A percentile compares a stretch with the other conserved stretches of the same genome.
These are phyloP conservation scores for Didymella glomerata DNA, from an alignment of 2,329 filamentous ascomycete species.

Conservation along the genomic window DNA sequence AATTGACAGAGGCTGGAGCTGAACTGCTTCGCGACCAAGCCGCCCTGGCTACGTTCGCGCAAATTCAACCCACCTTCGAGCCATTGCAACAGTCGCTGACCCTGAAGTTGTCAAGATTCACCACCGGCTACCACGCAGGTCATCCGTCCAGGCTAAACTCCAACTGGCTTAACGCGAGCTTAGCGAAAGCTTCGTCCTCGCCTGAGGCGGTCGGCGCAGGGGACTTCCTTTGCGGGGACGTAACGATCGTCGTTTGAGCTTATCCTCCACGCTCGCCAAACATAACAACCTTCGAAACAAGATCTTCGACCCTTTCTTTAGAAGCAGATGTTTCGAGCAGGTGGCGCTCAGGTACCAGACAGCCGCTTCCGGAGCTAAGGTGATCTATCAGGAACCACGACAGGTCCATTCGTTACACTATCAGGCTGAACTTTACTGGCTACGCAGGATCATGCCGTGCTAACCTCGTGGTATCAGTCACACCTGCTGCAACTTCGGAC, in stretches of 20 bases:
- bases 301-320: constrained; percentile 32
- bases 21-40: background rate
- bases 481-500: background rate
- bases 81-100: background rate
- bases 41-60: background rate
- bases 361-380: constrained; percentile 3
- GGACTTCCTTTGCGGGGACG: constrained; percentile 12
- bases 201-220: constrained; percentile 11
- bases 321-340: constrained; percentile 30
- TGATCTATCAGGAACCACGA: constrained; percentile 12
- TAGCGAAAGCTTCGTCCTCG: constrained; percentile 13
- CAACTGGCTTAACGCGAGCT: background rate
- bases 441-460: constrained; percentile 1
- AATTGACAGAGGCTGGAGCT: background rate
- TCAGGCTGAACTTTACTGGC: constrained; percentile 1
- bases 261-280: constrained; percentile 20
- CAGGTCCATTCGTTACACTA: background rate
- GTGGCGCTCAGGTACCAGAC: constrained; percentile 14
- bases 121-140: constrained; percentile 1
- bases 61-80: background rate
- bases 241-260: constrained; percentile 29
- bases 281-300: constrained; percentile 26
- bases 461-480: background rate
- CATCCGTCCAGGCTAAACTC: constrained; percentile 3
- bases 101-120: background rate